Conservation (phyloP, 2,329 filamentous ascomycete species). For the Coniosporium tulheliwenetii region DNA sequence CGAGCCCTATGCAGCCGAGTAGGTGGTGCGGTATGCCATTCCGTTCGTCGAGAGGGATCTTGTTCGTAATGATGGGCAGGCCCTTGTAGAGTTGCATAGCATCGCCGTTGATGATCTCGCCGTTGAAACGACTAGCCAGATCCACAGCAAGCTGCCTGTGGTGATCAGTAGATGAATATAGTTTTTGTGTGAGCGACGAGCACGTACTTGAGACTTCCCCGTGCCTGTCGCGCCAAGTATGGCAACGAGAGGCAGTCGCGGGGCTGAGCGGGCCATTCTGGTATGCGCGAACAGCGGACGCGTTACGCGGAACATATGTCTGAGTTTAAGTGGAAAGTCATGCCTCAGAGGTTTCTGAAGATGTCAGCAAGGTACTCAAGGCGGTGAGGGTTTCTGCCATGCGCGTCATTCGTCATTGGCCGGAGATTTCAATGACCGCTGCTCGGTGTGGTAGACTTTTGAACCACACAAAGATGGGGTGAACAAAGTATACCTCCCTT, state of each 20-base stretch:
- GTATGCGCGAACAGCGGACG: background rate
- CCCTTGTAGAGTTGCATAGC: conserved; percentile 96
- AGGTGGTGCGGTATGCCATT: conserved; percentile 77
- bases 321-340: background rate
- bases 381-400: background rate
- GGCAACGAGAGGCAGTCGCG: conserved; percentile 49
- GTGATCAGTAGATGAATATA: conserved; percentile 19
- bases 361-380: background rate
- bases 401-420: background rate
- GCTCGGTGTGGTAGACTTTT: no score
- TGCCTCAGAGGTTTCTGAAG: background rate
- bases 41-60: conserved; percentile 61
- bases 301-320: background rate
- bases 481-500: no score
- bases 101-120: conserved; percentile 93
- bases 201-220: conserved; percentile 71
- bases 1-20: conserved; percentile 59
- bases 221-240: conserved; percentile 85
- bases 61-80: conserved; percentile 89
- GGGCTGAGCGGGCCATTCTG: conserved; percentile 3
- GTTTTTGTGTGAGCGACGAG: background rate
- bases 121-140: conserved; percentile 65
- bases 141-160: conserved; percentile 66
- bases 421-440: no score
- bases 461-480: no score